These are phyloP conservation scores for Phytophthora sojae DNA, from an alignment of 352 stramenopile genomes.

Conservation along the genomic window DNA sequence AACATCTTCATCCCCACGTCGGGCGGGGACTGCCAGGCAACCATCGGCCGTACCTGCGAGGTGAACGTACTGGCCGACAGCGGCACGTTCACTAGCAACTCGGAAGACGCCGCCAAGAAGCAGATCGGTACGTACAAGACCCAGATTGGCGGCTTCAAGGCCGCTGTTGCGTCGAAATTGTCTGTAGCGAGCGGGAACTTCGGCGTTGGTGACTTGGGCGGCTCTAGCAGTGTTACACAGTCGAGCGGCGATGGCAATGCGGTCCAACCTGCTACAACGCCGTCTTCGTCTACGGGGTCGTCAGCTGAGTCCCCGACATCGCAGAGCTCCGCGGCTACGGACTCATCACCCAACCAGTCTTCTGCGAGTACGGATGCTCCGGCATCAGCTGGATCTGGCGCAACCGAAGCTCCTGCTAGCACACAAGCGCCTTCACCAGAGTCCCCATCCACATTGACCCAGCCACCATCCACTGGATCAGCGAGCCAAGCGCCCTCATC, in stretches of 20 bases:
- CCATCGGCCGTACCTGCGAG: conserved; percentile 11
- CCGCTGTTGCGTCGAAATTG: neutral
- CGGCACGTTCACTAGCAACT: conserved; percentile 5
- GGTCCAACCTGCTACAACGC: too few species aligned
- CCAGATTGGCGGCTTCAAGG: neutral
- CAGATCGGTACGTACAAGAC: neutral
- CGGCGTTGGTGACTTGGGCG: neutral
- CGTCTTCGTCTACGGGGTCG: too few species aligned
- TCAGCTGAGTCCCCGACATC: too few species aligned
- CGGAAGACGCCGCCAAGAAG: neutral
- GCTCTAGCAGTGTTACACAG: neutral
- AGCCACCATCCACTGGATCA: too few species aligned
- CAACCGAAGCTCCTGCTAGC: too few species aligned
- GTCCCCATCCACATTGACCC: too few species aligned
- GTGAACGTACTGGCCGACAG: conserved; percentile 16
- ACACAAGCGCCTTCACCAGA: too few species aligned
- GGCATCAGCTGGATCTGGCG: neutral
- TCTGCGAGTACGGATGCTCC: neutral
- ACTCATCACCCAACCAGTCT: neutral
- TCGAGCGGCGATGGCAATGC: too few species aligned
- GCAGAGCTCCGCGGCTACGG: too few species aligned
- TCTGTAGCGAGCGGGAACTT: neutral
- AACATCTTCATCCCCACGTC: conserved; percentile 23
- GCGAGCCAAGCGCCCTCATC: too few species aligned
- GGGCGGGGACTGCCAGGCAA: conserved; percentile 9